These are phyloP conservation scores for Elongisporangium prolatum DNA, from an alignment of 352 stramenopile genomes.

Conservation along the genomic window DNA sequence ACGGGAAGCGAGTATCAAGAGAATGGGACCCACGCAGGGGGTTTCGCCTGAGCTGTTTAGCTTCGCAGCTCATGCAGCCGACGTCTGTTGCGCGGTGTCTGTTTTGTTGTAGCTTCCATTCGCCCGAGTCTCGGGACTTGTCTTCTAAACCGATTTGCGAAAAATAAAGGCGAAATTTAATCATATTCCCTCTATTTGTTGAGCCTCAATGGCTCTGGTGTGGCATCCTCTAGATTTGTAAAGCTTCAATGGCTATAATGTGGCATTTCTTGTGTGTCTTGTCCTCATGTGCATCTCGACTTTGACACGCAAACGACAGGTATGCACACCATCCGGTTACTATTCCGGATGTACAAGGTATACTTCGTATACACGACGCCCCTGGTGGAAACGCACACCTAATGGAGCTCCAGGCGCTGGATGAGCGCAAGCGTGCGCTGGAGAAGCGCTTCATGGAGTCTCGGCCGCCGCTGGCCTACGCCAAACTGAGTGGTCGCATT, in stretches of 20 bases:
- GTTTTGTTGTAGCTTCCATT: not conserved
- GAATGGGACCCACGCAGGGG: not conserved
- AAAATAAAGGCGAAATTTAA: constrained; percentile 87
- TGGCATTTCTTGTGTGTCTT: not conserved
- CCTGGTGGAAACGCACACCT: not conserved
- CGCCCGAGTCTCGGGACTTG: constrained; percentile 19
- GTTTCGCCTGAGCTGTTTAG: not conserved
- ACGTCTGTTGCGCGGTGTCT: not conserved
- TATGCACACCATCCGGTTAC: not conserved
- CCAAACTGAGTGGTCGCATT: constrained; percentile 63
- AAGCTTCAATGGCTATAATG: not conserved
- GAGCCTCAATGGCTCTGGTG: not conserved
- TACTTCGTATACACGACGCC: not conserved
- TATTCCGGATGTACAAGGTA: not conserved
- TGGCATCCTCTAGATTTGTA: no score
- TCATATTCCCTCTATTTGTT: constrained; percentile 19
- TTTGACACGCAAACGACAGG: not conserved
- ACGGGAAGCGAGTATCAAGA: not conserved
- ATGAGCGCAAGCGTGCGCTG: constrained; percentile 73
- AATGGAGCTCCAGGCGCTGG: constrained; percentile 8
- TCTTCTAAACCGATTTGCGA: constrained; percentile 54
- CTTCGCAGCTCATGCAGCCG: not conserved
- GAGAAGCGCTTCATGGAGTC: constrained; percentile 77
- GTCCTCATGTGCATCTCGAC: no score
- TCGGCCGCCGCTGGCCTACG: constrained; percentile 74